Evolutionary conservation across 129 eudicot genomes (phyloP), one percentile per base, ranked within the genome.

Genomic region (Flaveria bidentis): DNA sequence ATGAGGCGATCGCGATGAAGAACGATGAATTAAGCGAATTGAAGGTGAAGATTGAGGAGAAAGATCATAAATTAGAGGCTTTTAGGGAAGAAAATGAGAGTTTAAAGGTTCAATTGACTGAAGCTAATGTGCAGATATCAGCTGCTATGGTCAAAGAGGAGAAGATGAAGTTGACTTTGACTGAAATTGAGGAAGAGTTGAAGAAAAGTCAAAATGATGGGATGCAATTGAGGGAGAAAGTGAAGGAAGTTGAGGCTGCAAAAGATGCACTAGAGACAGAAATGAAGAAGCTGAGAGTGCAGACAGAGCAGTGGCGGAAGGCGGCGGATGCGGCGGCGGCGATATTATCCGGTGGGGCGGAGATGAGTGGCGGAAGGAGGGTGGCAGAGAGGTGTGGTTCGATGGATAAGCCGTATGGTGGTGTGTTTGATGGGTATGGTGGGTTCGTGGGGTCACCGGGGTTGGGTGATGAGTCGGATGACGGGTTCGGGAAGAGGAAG

Each of bases 371-470:
- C 6, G 96, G 93, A 1, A 81, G 91, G 58, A 73, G 95, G 56
- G 66, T 90, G 14, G 84, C 96, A 0, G 92, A 84, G 72, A 81
- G 97, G 84, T 85, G 97, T 77, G 97, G 92, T 8, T 90, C 97
- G 1, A 88, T 90, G 96, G 96, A 91, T 22, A 94, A 91, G 81
- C 84, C 83, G 60, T 89, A 71, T 46, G 92, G 90, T 1, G 75
- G 83, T 30, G 85, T 82, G 23, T 90, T 80, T 46, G 91, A 88
- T 81, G 89, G 89, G 39, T 85, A 74, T 36, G 85, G 77, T 16
- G 88, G 93, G 20, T 83, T 65, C 68, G 83, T 83, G 76, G 92
- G 95, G 14, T 88, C 98, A 7, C 96, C 89, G 0, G 79, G 71
- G 6, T 61, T 84, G 42, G 85, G 76, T 3, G 97, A 90, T 56